These are phyloP conservation scores for Dianthus caryophyllus DNA, from an alignment of 148 eudicot genomes.

Conservation along the genomic window DNA sequence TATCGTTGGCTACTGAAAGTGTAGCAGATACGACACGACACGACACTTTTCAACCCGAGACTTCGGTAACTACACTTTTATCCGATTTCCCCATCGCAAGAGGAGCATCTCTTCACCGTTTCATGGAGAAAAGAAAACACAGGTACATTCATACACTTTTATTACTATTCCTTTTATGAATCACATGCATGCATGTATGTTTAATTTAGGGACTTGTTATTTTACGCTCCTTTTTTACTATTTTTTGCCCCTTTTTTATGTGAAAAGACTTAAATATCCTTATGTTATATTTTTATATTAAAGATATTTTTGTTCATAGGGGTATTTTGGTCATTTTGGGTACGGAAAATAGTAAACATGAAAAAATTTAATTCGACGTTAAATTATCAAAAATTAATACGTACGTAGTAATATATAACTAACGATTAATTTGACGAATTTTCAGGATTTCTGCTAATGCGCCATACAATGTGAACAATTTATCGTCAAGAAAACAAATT, in stretches of 20 bases:
- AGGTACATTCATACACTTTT: slow-evolving; percentile 27
- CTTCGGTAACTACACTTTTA: neutral
- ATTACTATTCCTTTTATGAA: neutral
- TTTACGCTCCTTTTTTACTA: too few species aligned
- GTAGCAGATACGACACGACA: neutral
- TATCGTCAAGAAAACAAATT: neutral
- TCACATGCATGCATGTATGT: too few species aligned
- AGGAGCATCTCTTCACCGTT: slow-evolving; percentile 61
- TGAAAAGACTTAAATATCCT: too few species aligned
- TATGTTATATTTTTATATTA: too few species aligned
- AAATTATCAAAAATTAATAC: too few species aligned
- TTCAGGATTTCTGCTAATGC: slow-evolving; percentile 32
- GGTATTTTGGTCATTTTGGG: too few species aligned
- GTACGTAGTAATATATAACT: too few species aligned
- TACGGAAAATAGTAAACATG: too few species aligned
- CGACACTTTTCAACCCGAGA: neutral
- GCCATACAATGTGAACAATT: slow-evolving; percentile 27
- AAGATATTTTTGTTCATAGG: too few species aligned
- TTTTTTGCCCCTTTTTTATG: too few species aligned
- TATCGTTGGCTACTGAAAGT: slow-evolving; percentile 32
- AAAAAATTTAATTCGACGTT: too few species aligned
- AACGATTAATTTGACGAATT: neutral
- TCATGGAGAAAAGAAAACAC: slow-evolving; percentile 66
- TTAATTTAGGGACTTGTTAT: too few species aligned
- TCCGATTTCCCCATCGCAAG: slow-evolving; percentile 59